phyloP scores from a whole-genome alignment of 2,329 filamentous ascomycete genomes.

The Pyrenophora teres region DNA sequence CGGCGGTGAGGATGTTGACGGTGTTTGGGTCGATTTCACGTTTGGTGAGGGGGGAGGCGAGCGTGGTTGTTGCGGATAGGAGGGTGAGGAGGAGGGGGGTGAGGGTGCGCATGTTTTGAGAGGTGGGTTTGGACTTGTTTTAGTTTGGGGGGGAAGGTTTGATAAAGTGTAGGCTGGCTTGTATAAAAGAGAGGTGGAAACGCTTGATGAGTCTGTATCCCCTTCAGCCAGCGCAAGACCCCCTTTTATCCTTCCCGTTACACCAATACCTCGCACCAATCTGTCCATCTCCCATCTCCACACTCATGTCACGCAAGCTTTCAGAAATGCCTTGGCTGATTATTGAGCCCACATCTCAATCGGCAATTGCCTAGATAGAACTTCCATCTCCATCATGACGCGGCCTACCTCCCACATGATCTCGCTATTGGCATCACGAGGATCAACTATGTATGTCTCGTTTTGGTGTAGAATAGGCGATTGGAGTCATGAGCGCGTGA shows the following conservation, averaged over 20 bases:
- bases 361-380: not conserved
- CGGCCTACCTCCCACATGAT: not conserved
- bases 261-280: too few relatives aligned
- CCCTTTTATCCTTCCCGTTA: conserved; percentile 1
- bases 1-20: conserved; percentile 20
- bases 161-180: not conserved
- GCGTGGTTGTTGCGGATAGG: conserved; percentile 7
- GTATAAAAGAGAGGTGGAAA: not conserved
- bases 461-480: not conserved
- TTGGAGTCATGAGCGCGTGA: not conserved
- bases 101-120: conserved; percentile 14
- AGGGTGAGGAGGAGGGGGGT: conserved; percentile 10
- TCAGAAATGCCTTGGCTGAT: not conserved
- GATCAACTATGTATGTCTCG: not conserved
- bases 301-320: not conserved
- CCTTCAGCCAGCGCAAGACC: not conserved
- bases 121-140: not conserved
- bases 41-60: conserved; percentile 13
- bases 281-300: too few relatives aligned
- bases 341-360: not conserved
- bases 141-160: not conserved
- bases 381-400: not conserved
- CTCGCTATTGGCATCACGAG: not conserved
- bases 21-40: conserved; percentile 22
- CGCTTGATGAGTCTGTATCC: too few relatives aligned